Conservation (phyloP, 1,284 basidiomycete species). For the Mycena citricolor region DNA sequence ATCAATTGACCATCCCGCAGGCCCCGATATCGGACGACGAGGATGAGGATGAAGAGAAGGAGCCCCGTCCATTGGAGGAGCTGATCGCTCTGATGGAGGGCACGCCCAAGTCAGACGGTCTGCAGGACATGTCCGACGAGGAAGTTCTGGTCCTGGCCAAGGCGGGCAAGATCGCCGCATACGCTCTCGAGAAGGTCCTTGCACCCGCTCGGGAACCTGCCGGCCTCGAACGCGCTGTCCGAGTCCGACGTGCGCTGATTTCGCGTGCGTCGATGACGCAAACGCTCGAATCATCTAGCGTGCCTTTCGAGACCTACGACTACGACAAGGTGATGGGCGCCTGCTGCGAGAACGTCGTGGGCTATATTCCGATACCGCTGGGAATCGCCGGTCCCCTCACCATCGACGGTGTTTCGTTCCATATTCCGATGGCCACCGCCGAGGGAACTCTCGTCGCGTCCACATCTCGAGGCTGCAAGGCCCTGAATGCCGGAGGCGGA, state of each 20-base stretch:
- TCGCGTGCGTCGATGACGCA: conserved; percentile 87
- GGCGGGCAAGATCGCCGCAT: conserved; percentile 91
- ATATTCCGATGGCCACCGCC: conserved; percentile 98
- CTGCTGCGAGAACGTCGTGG: conserved; percentile 99
- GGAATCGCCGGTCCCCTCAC: conserved; percentile 96
- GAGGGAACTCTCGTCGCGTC: conserved; percentile 98
- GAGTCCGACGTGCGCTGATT: conserved; percentile 85
- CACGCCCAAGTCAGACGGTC: conserved; percentile 56
- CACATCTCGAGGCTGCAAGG: conserved; percentile 96
- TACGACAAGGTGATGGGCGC: conserved; percentile 95
- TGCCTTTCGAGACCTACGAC: conserved; percentile 89
- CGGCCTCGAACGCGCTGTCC: conserved; percentile 85
- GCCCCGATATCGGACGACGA: conserved; percentile 11
- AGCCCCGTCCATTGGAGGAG: conserved; percentile 69
- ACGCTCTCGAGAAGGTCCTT: conserved; percentile 92
- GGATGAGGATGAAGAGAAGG: conserved; percentile 17
- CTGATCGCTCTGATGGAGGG: conserved; percentile 86
- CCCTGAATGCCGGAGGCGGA: conserved; percentile 93
- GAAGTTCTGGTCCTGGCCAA: conserved; percentile 90
- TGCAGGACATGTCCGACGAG: conserved; percentile 79
- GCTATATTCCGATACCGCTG: conserved; percentile 94
- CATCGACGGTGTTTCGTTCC: conserved; percentile 84
- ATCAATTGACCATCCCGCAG: conserved; percentile 14
- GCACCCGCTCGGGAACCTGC: conserved; percentile 39
- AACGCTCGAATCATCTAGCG: conserved; percentile 80